A percentile compares a stretch with the other conserved stretches of the same genome.
Conservation (phyloP, 306 rosid genomes). For the Abrus pulchellus region DNA sequence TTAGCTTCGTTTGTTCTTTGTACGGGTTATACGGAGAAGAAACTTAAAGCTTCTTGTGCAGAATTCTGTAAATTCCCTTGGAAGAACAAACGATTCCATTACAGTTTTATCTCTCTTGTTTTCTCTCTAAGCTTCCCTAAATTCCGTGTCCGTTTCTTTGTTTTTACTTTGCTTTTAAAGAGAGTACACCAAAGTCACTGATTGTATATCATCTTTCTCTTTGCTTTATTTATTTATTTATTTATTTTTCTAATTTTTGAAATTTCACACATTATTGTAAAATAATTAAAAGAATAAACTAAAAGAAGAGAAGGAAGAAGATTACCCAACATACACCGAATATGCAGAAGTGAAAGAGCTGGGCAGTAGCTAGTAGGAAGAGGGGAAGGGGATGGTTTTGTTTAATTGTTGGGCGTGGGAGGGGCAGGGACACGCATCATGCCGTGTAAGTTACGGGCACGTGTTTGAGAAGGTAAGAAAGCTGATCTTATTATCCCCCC, state of each 20-base stretch:
- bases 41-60: slow-evolving; percentile 43
- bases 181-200: slow-evolving; percentile 49
- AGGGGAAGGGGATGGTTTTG: slow-evolving; percentile 23
- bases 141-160: slow-evolving; percentile 55
- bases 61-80: slow-evolving; percentile 53
- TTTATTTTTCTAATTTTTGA: background rate
- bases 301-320: background rate
- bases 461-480: slow-evolving; percentile 57
- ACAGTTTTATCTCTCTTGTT: slow-evolving; percentile 32
- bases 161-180: slow-evolving; percentile 43
- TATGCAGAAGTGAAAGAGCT: slow-evolving; percentile 25
- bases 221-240: background rate
- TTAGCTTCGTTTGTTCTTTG: slow-evolving; percentile 54
- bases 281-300: background rate
- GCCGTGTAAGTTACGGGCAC: slow-evolving; percentile 61
- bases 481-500: slow-evolving; percentile 50
- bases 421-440: slow-evolving; percentile 46
- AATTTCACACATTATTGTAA: background rate
- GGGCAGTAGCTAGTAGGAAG: slow-evolving; percentile 2
- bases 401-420: slow-evolving; percentile 46
- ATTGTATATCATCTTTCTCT: slow-evolving; percentile 31
- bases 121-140: slow-evolving; percentile 46
- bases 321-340: slow-evolving; percentile 19
- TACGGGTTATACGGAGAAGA: slow-evolving; percentile 44
- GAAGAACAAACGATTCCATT: slow-evolving; percentile 51